These are phyloP conservation scores for Vitis riparia DNA, from an alignment of 164 flowering plant species.

Conservation along the genomic window DNA sequence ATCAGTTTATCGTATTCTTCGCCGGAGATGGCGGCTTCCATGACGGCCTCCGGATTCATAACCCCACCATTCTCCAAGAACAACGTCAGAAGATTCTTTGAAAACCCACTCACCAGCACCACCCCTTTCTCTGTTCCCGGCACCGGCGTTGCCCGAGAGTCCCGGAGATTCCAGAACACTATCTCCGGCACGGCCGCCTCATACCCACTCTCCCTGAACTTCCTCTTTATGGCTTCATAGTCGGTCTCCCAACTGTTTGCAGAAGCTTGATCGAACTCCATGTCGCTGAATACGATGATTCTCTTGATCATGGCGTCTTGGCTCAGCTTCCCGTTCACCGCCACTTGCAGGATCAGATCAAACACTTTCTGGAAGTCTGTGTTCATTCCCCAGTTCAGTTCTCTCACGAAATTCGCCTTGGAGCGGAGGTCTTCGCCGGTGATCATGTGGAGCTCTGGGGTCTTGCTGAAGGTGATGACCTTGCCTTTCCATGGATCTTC, in stretches of 20 bases:
- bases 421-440: slow-evolving; percentile 26
- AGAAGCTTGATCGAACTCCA: slow-evolving; percentile 59
- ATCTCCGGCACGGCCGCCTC: slow-evolving; percentile 21
- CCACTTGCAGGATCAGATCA: slow-evolving; percentile 44
- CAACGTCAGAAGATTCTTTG: slow-evolving; percentile 14
- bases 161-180: slow-evolving; percentile 22
- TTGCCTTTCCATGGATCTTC: slow-evolving; percentile 70
- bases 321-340: slow-evolving; percentile 35
- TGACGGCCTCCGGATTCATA: not conserved
- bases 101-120: slow-evolving; percentile 19
- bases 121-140: slow-evolving; percentile 6
- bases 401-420: slow-evolving; percentile 33
- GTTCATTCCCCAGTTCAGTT: slow-evolving; percentile 45
- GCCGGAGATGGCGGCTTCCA: not conserved
- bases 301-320: slow-evolving; percentile 40
- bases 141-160: slow-evolving; percentile 14
- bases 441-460: slow-evolving; percentile 39
- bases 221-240: slow-evolving; percentile 38
- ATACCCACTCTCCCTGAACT: slow-evolving; percentile 33
- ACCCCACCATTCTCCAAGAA: slow-evolving; percentile 10
- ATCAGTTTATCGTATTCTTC: slow-evolving; percentile 19
- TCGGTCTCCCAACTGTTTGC: slow-evolving; percentile 50
- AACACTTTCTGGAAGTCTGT: slow-evolving; percentile 60
- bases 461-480: slow-evolving; percentile 47
- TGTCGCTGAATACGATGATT: slow-evolving; percentile 61